Conservation (phyloP, 2,329 filamentous ascomycete species). For the Colletotrichum aenigma region DNA sequence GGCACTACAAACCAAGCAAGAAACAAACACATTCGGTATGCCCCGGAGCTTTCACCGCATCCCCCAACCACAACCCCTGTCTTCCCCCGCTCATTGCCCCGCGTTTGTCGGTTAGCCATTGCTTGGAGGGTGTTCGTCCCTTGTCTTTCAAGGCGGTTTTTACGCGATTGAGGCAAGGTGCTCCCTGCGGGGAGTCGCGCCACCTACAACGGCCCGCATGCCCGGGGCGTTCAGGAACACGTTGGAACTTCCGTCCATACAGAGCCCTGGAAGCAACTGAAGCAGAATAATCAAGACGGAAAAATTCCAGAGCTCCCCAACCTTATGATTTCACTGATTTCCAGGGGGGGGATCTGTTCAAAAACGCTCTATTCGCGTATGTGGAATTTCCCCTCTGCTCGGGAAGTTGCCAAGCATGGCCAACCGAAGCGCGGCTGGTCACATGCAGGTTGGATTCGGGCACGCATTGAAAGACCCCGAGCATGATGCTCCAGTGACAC, state of each 20-base stretch:
- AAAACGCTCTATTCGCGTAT: not conserved
- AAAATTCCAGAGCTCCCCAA: not conserved
- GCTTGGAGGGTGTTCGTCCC: not conserved
- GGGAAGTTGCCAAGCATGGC: not conserved
- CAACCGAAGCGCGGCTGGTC: not conserved
- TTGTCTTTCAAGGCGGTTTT: not conserved
- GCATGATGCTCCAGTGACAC: not conserved
- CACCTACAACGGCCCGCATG: constrained; percentile 1
- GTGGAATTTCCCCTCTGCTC: not conserved
- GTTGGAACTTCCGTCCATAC: constrained; percentile 1
- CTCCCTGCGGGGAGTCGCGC: not conserved
- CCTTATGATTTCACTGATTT: not conserved
- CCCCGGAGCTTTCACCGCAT: not conserved
- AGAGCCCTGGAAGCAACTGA: not conserved
- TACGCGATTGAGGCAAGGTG: not conserved
- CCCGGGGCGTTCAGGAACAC: not conserved
- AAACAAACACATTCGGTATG: not conserved
- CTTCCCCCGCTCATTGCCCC: not conserved
- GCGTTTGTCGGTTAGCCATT: constrained; percentile 3
- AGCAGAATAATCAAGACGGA: not conserved
- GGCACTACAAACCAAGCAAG: not conserved
- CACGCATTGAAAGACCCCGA: not conserved
- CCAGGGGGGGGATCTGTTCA: rapidly evolving
- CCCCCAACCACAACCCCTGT: not conserved
- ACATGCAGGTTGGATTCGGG: not conserved